Evolutionary conservation across 106 monocot species (phyloP).

Genomic region (Acorus calamus): DNA sequence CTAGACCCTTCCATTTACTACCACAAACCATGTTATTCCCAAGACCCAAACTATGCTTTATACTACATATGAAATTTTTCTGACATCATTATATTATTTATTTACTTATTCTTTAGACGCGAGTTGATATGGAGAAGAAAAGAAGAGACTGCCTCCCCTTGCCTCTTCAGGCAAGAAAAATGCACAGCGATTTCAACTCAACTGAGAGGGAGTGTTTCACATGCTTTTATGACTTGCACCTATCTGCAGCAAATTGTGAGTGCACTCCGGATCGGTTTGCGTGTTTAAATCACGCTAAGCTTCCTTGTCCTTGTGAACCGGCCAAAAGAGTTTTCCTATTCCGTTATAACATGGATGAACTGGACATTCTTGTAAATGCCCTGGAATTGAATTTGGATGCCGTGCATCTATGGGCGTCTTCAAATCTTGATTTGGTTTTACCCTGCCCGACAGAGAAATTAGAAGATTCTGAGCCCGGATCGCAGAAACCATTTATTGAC

Average conservation of each 20-base stretch:
- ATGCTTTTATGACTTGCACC: constrained; percentile 85
- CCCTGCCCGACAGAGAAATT: constrained; percentile 6
- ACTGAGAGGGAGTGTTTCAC: constrained; percentile 71
- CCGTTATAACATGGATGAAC: constrained; percentile 50
- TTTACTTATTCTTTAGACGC: constrained; percentile 30
- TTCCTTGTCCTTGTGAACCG: constrained; percentile 59
- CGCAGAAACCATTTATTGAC: constrained; percentile 8
- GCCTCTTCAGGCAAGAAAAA: constrained; percentile 24
- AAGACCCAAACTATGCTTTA: too few species aligned
- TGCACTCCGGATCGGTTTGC: constrained; percentile 67
- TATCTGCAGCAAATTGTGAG: constrained; percentile 65
- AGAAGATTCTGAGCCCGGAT: constrained; percentile 8
- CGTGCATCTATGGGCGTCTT: constrained; percentile 22
- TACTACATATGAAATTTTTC: too few species aligned
- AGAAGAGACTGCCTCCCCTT: constrained; percentile 28
- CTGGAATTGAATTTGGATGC: constrained; percentile 53
- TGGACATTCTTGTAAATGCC: constrained; percentile 56
- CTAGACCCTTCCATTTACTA: too few species aligned
- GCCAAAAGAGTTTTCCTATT: constrained; percentile 36
- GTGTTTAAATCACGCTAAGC: constrained; percentile 62
- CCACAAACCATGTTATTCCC: too few species aligned
- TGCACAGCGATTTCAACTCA: constrained; percentile 44
- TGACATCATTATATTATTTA: neutral
- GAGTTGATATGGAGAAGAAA: constrained; percentile 58
- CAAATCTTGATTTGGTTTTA: constrained; percentile 20